Evolutionary conservation across 1,139 yeast species (phyloP), one percentile per base, ranked within the genome.

Genomic region (Protomyces inundatus): DNA sequence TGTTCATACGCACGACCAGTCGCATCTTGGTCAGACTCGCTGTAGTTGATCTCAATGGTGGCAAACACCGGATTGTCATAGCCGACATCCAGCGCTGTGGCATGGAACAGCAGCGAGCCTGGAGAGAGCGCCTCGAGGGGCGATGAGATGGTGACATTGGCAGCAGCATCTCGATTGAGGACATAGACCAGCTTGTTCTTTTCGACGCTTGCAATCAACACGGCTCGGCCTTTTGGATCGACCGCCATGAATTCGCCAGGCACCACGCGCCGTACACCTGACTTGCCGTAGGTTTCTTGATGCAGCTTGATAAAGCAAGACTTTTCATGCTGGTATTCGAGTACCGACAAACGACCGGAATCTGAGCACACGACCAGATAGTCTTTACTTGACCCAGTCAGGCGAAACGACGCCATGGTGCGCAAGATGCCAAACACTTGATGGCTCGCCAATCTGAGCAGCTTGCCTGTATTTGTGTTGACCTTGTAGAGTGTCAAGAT

Each of bases 51-150:
- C 72, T 93, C 98, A 23, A 93, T 75, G 0, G 93, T 81, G 0
- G 90, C 95, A 79, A 90, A 90, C 5, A 83, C 72, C 0, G 98
- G 98, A 72, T 90, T 90, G 23, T 86, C 93, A 72, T 80, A 86
- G 0, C 86, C 89, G 2, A 85, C 87, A 71, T 90, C 95, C 58
- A 93, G 73, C 0, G 88, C 86, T 33, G 81, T 76, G 3, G 85
- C 71, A 33, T 75, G 75, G 54, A 87, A 77, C 0, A 91, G 84
- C n/a, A 89, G 71, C 0, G 77, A 69, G 39, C 78, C 76, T 3
- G 84, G 79, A 16, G 82, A 77, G 59, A 80, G 79, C 0, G 88
- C 85, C 69, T 88, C 96, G 58, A 90, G 73, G 0, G 97, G 97
- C 0, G 96, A 84, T 4, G 88, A 82, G 3, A 87, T 77, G 10